A percentile compares a stretch with the other conserved stretches of the same genome.
Conservation (phyloP, 805 yeast species). For the Ogataea henricii region DNA sequence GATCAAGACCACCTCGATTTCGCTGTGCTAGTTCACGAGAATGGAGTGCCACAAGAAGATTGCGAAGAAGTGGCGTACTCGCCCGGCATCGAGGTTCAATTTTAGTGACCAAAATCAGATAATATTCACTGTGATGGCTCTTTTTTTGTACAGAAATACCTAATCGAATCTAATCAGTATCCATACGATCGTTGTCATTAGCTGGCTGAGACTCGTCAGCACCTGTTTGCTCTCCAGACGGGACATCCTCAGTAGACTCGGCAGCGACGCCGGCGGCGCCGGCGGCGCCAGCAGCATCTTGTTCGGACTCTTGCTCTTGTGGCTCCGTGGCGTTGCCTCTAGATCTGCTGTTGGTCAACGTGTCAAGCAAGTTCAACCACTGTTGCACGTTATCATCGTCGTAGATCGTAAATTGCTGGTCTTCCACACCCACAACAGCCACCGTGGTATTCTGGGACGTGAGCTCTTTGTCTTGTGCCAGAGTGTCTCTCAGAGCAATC, state of each 20-base stretch:
- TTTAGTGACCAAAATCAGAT: constrained; percentile 11
- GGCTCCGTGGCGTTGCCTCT: constrained; percentile 39
- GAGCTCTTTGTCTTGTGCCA: constrained; percentile 92
- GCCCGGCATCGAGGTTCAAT: constrained; percentile 52
- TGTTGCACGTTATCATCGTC: constrained; percentile 87
- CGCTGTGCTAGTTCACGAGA: constrained; percentile 86
- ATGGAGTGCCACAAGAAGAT: constrained; percentile 76
- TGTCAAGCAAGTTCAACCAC: constrained; percentile 77
- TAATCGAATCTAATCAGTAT: constrained; percentile 29
- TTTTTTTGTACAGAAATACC: constrained; percentile 5
- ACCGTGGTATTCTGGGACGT: constrained; percentile 82
- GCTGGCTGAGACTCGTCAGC: constrained; percentile 8
- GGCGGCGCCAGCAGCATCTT: constrained; percentile 1
- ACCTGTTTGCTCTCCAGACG: constrained; percentile 9
- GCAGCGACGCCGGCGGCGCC: constrained; percentile 9
- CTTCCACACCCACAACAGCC: constrained; percentile 86
- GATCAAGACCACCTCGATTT: constrained; percentile 61
- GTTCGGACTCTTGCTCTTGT: constrained; percentile 30
- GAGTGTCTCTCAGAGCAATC: constrained; percentile 88
- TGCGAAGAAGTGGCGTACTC: constrained; percentile 76
- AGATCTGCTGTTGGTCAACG: constrained; percentile 58
- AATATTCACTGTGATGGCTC: constrained; percentile 2
- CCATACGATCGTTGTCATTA: constrained; percentile 38
- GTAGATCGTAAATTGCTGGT: constrained; percentile 63
- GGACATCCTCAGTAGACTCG: constrained; percentile 18